phyloP scores from a whole-genome alignment of 371 early-diverging fungal genomes.

The Lichtheimia hyalospora region DNA sequence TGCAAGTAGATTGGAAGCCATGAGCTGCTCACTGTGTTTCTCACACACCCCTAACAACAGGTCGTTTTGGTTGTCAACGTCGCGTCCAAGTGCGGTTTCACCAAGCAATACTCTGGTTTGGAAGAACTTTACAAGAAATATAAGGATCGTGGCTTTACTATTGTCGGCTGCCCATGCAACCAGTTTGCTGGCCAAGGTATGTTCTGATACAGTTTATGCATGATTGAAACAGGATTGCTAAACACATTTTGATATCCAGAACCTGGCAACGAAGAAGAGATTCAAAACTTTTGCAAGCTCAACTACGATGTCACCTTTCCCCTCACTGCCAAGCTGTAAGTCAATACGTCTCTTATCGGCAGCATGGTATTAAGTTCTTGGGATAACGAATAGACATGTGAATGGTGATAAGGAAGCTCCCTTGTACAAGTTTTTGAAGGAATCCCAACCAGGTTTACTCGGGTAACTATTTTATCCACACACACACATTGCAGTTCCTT shows the following conservation, averaged over 20 bases:
- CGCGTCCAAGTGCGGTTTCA: constrained; percentile 95
- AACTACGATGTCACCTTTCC: constrained; percentile 81
- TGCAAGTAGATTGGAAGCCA: constrained; percentile 13
- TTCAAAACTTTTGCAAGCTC: constrained; percentile 62
- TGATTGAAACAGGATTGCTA: not conserved
- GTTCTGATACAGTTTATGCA: not conserved
- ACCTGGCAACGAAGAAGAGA: constrained; percentile 61
- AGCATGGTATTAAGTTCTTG: not conserved
- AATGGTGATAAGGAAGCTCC: constrained; percentile 76
- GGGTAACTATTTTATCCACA: constrained; percentile 33
- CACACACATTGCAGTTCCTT: too few relatives aligned
- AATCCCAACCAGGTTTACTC: constrained; percentile 57
- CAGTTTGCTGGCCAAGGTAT: constrained; percentile 85
- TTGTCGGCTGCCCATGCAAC: constrained; percentile 90
- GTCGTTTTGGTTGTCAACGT: constrained; percentile 92
- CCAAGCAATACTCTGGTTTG: constrained; percentile 84
- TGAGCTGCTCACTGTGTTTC: not conserved
- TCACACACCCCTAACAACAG: constrained; percentile 41
- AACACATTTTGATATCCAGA: constrained; percentile 27
- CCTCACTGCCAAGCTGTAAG: constrained; percentile 78
- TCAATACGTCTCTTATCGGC: not conserved
- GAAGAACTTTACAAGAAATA: constrained; percentile 81
- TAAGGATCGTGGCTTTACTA: constrained; percentile 71
- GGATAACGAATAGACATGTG: constrained; percentile 54
- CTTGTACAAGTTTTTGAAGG: constrained; percentile 75